Evolutionary conservation across 139 green algal species (phyloP).

Genomic region (Eudorina sp.): DNA sequence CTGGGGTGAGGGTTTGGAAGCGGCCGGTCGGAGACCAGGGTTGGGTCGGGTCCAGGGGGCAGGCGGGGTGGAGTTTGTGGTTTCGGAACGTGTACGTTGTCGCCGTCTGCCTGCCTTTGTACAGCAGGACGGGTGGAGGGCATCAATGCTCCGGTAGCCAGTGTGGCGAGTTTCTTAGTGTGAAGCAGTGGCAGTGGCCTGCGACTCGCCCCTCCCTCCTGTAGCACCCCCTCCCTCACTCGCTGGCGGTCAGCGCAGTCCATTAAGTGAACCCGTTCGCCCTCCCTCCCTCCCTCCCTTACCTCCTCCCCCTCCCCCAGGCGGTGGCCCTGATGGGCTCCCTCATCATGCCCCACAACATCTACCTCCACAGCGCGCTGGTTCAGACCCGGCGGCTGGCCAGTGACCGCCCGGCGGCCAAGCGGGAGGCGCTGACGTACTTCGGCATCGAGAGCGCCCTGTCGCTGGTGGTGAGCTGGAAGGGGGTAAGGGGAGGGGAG

Average conservation of each 20-base stretch:
- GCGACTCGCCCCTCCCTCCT: too few species aligned
- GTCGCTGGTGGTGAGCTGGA: slow-evolving; percentile 71
- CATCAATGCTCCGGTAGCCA: too few species aligned
- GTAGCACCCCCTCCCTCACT: too few species aligned
- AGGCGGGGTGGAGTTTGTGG: too few species aligned
- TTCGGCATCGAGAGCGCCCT: slow-evolving; percentile 83
- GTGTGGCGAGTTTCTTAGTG: too few species aligned
- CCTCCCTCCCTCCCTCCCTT: not conserved
- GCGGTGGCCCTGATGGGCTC: slow-evolving; percentile 83
- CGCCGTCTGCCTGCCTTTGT: too few species aligned
- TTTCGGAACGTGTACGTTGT: too few species aligned
- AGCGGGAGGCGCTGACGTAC: slow-evolving; percentile 81
- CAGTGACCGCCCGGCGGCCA: slow-evolving; percentile 34
- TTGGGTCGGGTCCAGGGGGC: too few species aligned
- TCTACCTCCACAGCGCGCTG: slow-evolving; percentile 92
- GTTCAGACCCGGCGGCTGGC: slow-evolving; percentile 67
- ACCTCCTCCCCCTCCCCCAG: slow-evolving; percentile 42
- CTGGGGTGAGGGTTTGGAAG: not conserved
- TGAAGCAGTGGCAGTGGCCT: too few species aligned
- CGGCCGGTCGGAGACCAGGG: too few species aligned
- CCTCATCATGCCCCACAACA: slow-evolving; percentile 94
- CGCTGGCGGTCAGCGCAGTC: too few species aligned
- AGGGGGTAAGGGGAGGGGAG: not conserved
- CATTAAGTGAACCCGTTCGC: not conserved
- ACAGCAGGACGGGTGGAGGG: too few species aligned